phyloP scores from a whole-genome alignment of 495 filamentous ascomycete species.

The Penicillium canescens region DNA sequence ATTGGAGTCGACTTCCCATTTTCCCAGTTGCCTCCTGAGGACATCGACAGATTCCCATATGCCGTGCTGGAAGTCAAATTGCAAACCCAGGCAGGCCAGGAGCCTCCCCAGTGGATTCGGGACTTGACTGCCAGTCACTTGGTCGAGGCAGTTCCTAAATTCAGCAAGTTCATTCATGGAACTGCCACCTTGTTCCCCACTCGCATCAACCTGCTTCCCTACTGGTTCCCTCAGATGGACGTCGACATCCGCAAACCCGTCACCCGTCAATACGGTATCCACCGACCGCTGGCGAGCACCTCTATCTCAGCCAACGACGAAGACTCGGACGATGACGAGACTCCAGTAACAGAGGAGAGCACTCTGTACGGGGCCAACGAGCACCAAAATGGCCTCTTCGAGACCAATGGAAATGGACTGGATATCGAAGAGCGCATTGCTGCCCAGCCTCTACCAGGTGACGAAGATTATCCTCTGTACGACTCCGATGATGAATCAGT shows the following conservation, averaged over 20 bases:
- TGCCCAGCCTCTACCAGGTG: slow-evolving; percentile 56
- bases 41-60: slow-evolving; percentile 91
- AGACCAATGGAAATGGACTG: slow-evolving; percentile 51
- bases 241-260: slow-evolving; percentile 94
- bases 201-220: slow-evolving; percentile 87
- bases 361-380: slow-evolving; percentile 9
- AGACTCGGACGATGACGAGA: slow-evolving; percentile 60
- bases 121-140: slow-evolving; percentile 90
- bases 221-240: slow-evolving; percentile 98
- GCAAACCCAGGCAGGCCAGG: slow-evolving; percentile 95
- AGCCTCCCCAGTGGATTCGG: slow-evolving; percentile 94
- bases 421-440: slow-evolving; percentile 77
- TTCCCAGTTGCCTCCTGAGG: slow-evolving; percentile 78
- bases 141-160: slow-evolving; percentile 97
- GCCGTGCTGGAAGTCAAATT: slow-evolving; percentile 97
- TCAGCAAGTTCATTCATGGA: slow-evolving; percentile 99
- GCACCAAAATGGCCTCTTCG: slow-evolving; percentile 34
- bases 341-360: slow-evolving; percentile 8
- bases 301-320: slow-evolving; percentile 77
- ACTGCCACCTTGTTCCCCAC: slow-evolving; percentile 82
- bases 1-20: slow-evolving; percentile 97
- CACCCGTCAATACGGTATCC: slow-evolving; percentile 84
- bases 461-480: slow-evolving; percentile 80
- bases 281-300: slow-evolving; percentile 70
- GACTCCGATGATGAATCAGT: slow-evolving; percentile 85